Base-by-base conservation (phyloP, 2,329 filamentous ascomycete species). In the Cladosporium sp. region DNA sequence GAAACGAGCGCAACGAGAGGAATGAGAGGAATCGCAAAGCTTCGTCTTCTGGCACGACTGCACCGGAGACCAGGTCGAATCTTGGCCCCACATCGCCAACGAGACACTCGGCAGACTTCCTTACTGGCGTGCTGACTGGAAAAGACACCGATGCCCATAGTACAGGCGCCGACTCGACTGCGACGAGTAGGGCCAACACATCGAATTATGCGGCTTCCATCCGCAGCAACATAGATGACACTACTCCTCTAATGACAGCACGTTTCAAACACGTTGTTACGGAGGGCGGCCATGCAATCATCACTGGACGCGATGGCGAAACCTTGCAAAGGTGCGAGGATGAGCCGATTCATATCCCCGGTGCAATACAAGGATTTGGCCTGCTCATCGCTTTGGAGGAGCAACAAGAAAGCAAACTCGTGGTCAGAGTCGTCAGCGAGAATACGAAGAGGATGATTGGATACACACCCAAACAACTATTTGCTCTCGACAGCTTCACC, bases 321-420 rank as follows among this genome's bases (percentile, higher is more conserved):
- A 86, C 84, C 0, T 79, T 95, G 53, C 91, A 96, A 74, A 85
- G 88, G 61, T 97, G 93, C 73, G 93, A 97, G 76, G 93, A 97
- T 72, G 93, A 97, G 72, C 92, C 93, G 0, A 96, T 97, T 28
- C 92, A 94, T 69, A 89, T 92, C 1, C 93, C 93, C 0, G 92
- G 92, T 36, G 91, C 91, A 1, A 80, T 93, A 0, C 93, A 97
- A 75, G 84, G 86, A 1, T 97, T 96, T 70, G 93, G 93, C 1
- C 82, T 91, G 4, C 80, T 97, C 26, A 72, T 97, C 34, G 92
- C 89, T 0, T 77, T 97, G 23, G 85, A 88, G 63, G 90, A 93
- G 75, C 88, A 91, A 63, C 68, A 71, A 34, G 88, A 90, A 43
- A 89, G 89, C 3, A 86, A 85, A 46, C 84, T 95, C 13, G 75